A percentile compares a stretch with the other conserved stretches of the same genome.
These are phyloP conservation scores for Neofusicoccum umdonicola DNA, from an alignment of 2,329 filamentous ascomycete species.

Conservation along the genomic window DNA sequence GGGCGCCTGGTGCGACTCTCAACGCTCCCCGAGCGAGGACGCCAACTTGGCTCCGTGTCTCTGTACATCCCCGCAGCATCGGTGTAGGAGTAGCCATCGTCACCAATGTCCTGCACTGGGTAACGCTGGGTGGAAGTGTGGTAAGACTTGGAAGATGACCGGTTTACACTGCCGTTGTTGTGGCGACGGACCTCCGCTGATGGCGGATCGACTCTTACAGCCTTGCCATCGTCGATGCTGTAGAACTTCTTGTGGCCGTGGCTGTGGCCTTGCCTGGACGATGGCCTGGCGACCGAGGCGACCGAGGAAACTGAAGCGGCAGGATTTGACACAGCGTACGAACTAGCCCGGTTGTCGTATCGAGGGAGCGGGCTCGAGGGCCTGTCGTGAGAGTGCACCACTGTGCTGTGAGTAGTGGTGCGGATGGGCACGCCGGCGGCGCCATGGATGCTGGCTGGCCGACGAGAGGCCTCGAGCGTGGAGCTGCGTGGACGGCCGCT, in stretches of 20 bases:
- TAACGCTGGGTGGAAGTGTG: conserved; percentile 27
- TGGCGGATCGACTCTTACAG: conserved; percentile 16
- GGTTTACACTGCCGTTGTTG: conserved; percentile 11
- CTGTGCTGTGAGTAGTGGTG: conserved; percentile 25
- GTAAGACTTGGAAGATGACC: conserved; percentile 7
- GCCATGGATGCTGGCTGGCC: conserved; percentile 36
- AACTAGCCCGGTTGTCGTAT: conserved; percentile 33
- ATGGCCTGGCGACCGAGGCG: conserved; percentile 15
- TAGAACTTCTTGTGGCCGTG: conserved; percentile 49
- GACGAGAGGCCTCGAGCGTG: conserved; percentile 37
- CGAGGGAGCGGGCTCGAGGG: conserved; percentile 44
- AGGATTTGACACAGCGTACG: conserved; percentile 36
- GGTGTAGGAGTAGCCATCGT: conserved; percentile 50
- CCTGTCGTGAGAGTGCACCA: conserved; percentile 25
- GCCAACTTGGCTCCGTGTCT: conserved; percentile 50
- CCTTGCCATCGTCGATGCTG: conserved; percentile 46
- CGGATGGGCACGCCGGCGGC: conserved; percentile 32
- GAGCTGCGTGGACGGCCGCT: conserved; percentile 45
- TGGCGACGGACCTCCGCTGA: conserved; percentile 5
- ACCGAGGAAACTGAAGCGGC: conserved; percentile 29
- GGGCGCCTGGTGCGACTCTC: conserved; percentile 46
- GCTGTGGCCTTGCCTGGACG: conserved; percentile 10
- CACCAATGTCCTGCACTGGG: conserved; percentile 31
- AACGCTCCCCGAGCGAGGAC: conserved; percentile 45
- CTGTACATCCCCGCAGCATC: conserved; percentile 51